These are phyloP conservation scores for Pyrenophora graminea DNA, from an alignment of 2,329 filamentous ascomycete genomes.

Conservation along the genomic window DNA sequence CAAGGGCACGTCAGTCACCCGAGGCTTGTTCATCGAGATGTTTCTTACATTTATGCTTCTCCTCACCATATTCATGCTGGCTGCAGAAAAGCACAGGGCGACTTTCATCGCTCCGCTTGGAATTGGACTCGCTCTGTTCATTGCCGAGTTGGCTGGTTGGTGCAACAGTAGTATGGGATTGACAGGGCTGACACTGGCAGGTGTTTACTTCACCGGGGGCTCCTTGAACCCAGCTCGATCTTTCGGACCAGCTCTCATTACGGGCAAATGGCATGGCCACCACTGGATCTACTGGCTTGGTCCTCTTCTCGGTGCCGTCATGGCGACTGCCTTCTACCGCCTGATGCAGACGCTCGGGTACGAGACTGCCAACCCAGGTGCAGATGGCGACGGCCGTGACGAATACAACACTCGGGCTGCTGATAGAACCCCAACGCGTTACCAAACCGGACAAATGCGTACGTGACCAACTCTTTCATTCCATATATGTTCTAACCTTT, in stretches of 20 bases:
- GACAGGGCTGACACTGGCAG: slow-evolving; percentile 27
- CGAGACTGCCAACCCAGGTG: slow-evolving; percentile 55
- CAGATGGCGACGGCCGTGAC: slow-evolving; percentile 53
- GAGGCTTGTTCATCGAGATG: slow-evolving; percentile 57
- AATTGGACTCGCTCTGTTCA: slow-evolving; percentile 53
- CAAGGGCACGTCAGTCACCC: slow-evolving; percentile 47
- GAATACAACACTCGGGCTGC: slow-evolving; percentile 24
- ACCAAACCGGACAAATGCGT: background rate
- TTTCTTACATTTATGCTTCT: slow-evolving; percentile 56
- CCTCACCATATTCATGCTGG: slow-evolving; percentile 55
- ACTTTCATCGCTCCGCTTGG: slow-evolving; percentile 49
- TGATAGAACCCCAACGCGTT: background rate
- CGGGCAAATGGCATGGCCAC: slow-evolving; percentile 48
- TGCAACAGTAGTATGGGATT: too few relatives aligned
- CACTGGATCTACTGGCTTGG: slow-evolving; percentile 60
- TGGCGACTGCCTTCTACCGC: slow-evolving; percentile 56
- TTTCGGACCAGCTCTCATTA: slow-evolving; percentile 54
- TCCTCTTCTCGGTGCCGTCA: slow-evolving; percentile 50
- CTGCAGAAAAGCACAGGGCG: slow-evolving; percentile 48
- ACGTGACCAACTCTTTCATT: background rate
- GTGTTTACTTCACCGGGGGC: slow-evolving; percentile 54
- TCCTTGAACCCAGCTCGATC: slow-evolving; percentile 56
- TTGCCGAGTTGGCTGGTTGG: slow-evolving; percentile 51
- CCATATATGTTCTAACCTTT: slow-evolving; percentile 16
- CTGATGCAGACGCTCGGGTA: slow-evolving; percentile 56